Base-by-base conservation (phyloP, 768 basidiomycete genomes). In the Termitomyces heimii region DNA sequence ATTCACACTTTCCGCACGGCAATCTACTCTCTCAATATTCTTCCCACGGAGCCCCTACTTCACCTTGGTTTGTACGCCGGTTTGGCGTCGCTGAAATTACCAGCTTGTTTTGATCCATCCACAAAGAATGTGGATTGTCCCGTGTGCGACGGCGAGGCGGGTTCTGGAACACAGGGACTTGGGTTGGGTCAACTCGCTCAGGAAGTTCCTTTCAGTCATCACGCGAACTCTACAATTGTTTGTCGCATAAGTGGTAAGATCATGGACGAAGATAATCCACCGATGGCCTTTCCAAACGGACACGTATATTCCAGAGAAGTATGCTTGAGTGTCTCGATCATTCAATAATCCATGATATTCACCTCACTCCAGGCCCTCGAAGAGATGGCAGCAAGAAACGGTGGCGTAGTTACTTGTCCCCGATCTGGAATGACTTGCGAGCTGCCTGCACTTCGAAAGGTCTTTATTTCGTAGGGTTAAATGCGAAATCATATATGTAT, bases 241-340 rank as follows among this genome's bases (percentile, higher is more conserved):
- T 98, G 97, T 67, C 74, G 85, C 53, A 80, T 98, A 65, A 93
- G 83, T 60, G 94, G 96, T 26, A 86, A 87, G 68, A 94, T 98
- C 55, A 96, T 98, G 88, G 90, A 97, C 65, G 94, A 86, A 62
- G 86, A 94, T 67, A 95, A 95, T 64, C 86, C 88, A 78, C 93
- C 95, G 0, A 82, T 97, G 86, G 88, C 85, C 13, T 92, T 97
- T 63, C 89, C 94, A 2, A 85, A 92, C 60, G 95, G 96, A 18
- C 80, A 88, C 65, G 95, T 98, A 39, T 98, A 98, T 70, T 95
- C 93, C n/a, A 77, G 83, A 70, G 91, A 94, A 80, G 95, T 91
- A 64, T 57, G 84, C 73, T 37, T 1, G 29, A 48, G 54, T 49
- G 18, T 45, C 5, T 13, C 29, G 35, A 22, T 29, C 49, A 32